Base-by-base conservation (phyloP, 1,284 basidiomycete genomes). In the Fomitopsis pinicola region DNA sequence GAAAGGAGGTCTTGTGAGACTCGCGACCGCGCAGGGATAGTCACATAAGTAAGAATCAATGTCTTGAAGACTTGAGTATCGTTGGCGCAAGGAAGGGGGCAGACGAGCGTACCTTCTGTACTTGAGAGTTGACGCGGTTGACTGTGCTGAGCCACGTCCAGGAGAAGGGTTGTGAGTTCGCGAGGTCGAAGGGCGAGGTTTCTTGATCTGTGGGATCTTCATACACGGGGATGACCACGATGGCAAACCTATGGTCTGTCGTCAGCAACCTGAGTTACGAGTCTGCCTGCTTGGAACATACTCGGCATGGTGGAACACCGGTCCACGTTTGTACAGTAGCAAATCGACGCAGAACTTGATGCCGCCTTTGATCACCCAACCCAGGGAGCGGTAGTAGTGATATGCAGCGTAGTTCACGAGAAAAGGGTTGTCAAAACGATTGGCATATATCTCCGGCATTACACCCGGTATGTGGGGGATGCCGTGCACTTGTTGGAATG, bases 121-220 rank as follows among this genome's bases (percentile, higher is more conserved):
- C 97, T 73, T 98, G 95, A 0, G 92, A 90, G 74, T 98, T 98
- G 19, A 99, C 97, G 28, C 97, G 88, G 72, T 98, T 99, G 62
- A 98, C 85, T 1, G 97, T 99, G 73, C 93, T 95, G 42, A 99
- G 85, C 95, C 96, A 98, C 12, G 92, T 86, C 97, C 97, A 99
- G 36, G 87, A 81, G 70, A 91, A 89, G 1, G 90, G 86, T n/a
- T 86, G 80, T 2, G 83, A 77, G 59, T 87, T 90, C 69, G 81
- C 84, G 53, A 88, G 78, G 55, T 80, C 75, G 67, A 88, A 85
- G 1, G 82, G 83, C 5, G 88, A 92, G 0, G 77, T 72, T 22
- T 78, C 74, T 61, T 84, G 81, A 72, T 98, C 96, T 48, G 77
- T 75, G 0, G 85, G 81, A 67, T 97, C 89, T 77, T 93, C 89